Percentiles rank a stretch among this genome's conserved stretches.
Conservation (phyloP, 441 rosid genomes). For the Erodium trifolium region DNA sequence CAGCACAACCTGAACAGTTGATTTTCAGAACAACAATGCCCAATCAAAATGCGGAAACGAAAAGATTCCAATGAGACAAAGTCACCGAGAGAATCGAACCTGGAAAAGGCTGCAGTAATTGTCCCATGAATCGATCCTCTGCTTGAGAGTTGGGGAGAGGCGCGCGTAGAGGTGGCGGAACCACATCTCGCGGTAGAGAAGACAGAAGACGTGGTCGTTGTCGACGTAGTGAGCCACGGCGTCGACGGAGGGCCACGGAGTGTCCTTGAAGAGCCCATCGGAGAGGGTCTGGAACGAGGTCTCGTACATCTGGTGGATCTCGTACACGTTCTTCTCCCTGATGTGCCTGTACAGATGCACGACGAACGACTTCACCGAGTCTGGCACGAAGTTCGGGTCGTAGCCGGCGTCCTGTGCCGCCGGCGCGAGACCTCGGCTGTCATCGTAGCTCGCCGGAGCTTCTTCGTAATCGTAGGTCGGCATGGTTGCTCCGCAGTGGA, state of each 20-base stretch:
- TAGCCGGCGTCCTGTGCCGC: slow-evolving; percentile 44
- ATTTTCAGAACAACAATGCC: too few relatives aligned
- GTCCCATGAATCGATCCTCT: slow-evolving; percentile 94
- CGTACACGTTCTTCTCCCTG: slow-evolving; percentile 92
- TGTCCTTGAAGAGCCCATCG: slow-evolving; percentile 76
- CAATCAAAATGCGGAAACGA: too few relatives aligned
- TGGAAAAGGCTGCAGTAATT: slow-evolving; percentile 74
- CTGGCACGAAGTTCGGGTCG: slow-evolving; percentile 88
- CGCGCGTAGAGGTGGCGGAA: slow-evolving; percentile 84
- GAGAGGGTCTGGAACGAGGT: slow-evolving; percentile 80
- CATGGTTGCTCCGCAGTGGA: slow-evolving; percentile 23
- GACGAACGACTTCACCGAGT: slow-evolving; percentile 81
- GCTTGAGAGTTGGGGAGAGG: slow-evolving; percentile 72
- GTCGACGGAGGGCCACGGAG: slow-evolving; percentile 91
- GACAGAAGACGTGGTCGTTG: slow-evolving; percentile 84
- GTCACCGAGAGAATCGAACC: too few relatives aligned
- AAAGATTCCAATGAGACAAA: too few relatives aligned
- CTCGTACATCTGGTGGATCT: slow-evolving; percentile 99
- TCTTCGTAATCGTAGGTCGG: slow-evolving; percentile 58
- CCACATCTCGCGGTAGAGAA: slow-evolving; percentile 98
- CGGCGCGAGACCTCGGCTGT: slow-evolving; percentile 11
- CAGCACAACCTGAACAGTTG: slow-evolving; percentile 57
- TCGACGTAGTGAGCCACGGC: slow-evolving; percentile 76
- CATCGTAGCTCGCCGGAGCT: slow-evolving; percentile 18
- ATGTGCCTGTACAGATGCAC: slow-evolving; percentile 91